phyloP scores from a whole-genome alignment of 306 rosid species.

The Phaseolus lunatus region DNA sequence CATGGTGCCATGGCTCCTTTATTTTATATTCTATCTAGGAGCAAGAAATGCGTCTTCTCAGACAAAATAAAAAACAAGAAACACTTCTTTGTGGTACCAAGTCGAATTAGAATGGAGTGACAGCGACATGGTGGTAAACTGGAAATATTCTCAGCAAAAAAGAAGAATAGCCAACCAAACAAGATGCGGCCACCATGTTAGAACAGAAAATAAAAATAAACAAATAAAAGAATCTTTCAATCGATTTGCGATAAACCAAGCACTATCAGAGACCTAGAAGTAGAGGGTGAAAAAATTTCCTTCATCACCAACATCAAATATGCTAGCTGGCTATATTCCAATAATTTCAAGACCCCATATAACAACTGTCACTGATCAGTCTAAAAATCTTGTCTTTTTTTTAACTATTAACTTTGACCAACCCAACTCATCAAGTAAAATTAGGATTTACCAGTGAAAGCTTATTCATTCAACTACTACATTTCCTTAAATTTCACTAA shows the following conservation, averaged over 20 bases:
- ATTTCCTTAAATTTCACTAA: not conserved
- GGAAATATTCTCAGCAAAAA: conserved; percentile 12
- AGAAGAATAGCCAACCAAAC: conserved; percentile 23
- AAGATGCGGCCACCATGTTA: conserved; percentile 17
- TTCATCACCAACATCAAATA: conserved; percentile 34
- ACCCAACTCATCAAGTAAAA: conserved; percentile 22
- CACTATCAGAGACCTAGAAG: conserved; percentile 13
- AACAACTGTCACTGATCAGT: conserved; percentile 41
- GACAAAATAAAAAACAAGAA: conserved; percentile 6
- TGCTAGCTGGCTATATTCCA: conserved; percentile 48
- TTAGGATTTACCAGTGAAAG: not conserved
- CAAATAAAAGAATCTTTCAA: not conserved
- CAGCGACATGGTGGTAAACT: conserved; percentile 8
- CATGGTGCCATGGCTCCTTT: conserved; percentile 1
- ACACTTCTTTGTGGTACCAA: not conserved
- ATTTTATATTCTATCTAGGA: conserved; percentile 9
- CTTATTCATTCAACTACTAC: conserved; percentile 25
- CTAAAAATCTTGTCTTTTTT: conserved; percentile 27
- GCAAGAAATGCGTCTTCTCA: not conserved
- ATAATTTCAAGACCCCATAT: conserved; percentile 41
- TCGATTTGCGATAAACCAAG: not conserved
- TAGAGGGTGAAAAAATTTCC: conserved; percentile 18
- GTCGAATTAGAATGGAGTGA: conserved; percentile 23
- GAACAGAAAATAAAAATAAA: conserved; percentile 7
- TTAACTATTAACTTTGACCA: conserved; percentile 35